Evolutionary conservation across 2,329 filamentous ascomycete species (phyloP).

Genomic region (Scortechinia acanthostroma): DNA sequence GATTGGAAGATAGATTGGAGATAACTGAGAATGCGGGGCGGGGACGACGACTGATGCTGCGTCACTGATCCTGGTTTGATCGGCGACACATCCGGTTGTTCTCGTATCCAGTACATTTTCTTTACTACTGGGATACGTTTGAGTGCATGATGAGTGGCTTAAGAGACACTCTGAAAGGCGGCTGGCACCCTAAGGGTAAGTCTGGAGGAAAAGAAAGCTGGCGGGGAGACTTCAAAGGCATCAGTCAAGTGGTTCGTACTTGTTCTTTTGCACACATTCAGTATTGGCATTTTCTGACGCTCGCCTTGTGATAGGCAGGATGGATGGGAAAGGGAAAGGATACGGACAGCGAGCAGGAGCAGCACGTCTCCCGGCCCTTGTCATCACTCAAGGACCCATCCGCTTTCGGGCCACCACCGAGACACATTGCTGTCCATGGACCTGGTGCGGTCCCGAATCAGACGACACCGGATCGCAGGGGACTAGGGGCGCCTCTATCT

Average conservation of each 20-base stretch:
- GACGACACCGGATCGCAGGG: constrained; percentile 20
- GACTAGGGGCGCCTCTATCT: constrained; percentile 32
- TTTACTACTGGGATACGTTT: too few relatives aligned
- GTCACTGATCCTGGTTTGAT: too few relatives aligned
- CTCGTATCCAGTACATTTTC: too few relatives aligned
- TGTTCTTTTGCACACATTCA: not conserved
- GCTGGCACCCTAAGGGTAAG: constrained; percentile 44
- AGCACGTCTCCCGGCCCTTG: constrained; percentile 35
- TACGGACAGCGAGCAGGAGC: constrained; percentile 8
- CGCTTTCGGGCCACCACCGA: constrained; percentile 62
- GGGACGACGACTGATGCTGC: too few relatives aligned
- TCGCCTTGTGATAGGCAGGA: constrained; percentile 7
- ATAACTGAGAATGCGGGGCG: too few relatives aligned
- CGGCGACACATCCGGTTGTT: too few relatives aligned
- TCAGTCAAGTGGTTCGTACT: constrained; percentile 16
- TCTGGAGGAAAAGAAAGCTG: constrained; percentile 43
- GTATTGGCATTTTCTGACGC: too few relatives aligned
- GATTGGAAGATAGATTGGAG: too few relatives aligned
- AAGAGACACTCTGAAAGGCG: constrained; percentile 35
- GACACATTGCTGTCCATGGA: constrained; percentile 23
- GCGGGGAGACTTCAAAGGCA: constrained; percentile 29
- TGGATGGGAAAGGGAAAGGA: constrained; percentile 22
- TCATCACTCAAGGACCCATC: constrained; percentile 54
- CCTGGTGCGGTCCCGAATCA: constrained; percentile 13
- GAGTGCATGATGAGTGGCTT: constrained; percentile 36